Evolutionary conservation across 2,329 filamentous ascomycete genomes (phyloP), one percentile per base, ranked within the genome.

Genomic region (Falciphora oryzae): DNA sequence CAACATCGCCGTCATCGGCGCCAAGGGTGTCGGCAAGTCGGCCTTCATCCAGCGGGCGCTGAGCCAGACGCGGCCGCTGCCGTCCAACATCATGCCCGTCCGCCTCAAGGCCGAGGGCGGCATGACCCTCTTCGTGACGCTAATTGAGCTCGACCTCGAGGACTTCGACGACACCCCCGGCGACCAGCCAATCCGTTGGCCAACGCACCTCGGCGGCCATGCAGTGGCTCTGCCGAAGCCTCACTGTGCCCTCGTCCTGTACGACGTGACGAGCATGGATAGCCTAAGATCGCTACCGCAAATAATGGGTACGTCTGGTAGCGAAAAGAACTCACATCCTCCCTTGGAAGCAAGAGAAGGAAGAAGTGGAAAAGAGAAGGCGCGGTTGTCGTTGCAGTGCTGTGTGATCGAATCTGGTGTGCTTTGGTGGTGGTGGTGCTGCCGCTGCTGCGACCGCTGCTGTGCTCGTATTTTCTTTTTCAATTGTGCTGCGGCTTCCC

Each of bases 241-340:
- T 71, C 91, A 98, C 72, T 94, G 91, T 27, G 92, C 91, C 59
- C 79, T 97, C 70, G 85, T 94, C 65, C 80, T 98, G 61, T 97
- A 97, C 81, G 92, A 97, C 82, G 90, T 96, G 59, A 91, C 88
- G 75, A 89, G 91, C 74, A 84, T 86, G 70, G 86, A 88, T 66
- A 94, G 89, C 73, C 86, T 96, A 70, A 83, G 84, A 66, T 86
- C 90, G 66, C 81, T 97, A 64, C 89, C 91, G 57, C 85, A 89
- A 70, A 87, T 91, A 67, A 81, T 96, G 74, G 87, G 93, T 97
- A 83, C 85, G 89, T 85, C 66, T 11, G 22, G 32, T 44, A 18
- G 32, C 29, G 25, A 32, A 16, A 59, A 27, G 18, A 35, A 59
- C 28, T 6, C 29, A 3, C 28, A 18, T 32, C 28, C 58, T 59